Conservation (phyloP, 164 flowering plant genomes). For the Aristolochia contorta region DNA sequence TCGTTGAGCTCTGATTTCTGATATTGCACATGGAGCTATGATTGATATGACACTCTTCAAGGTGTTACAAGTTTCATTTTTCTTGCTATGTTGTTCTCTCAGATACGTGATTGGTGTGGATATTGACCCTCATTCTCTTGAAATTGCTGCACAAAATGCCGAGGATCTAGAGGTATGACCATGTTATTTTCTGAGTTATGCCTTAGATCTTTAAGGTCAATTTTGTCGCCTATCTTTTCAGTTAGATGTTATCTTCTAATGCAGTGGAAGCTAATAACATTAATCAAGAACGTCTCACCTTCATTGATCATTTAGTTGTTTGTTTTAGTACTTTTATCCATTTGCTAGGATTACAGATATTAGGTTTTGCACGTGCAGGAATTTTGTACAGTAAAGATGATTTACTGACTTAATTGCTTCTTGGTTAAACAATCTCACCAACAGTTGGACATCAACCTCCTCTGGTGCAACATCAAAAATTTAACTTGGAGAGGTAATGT, state of each 20-base stretch:
- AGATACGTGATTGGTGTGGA: slow-evolving; percentile 81
- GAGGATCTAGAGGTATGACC: slow-evolving; percentile 74
- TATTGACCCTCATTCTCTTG: slow-evolving; percentile 70
- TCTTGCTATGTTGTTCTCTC: slow-evolving; percentile 5
- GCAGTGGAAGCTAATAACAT: too few relatives aligned
- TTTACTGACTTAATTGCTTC: slow-evolving; percentile 11
- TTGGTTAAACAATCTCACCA: slow-evolving; percentile 5
- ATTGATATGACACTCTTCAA: not conserved
- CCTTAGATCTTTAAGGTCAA: too few relatives aligned
- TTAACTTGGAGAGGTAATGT: slow-evolving; percentile 56
- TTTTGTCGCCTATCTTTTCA: too few relatives aligned
- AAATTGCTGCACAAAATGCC: slow-evolving; percentile 64
- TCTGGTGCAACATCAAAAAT: slow-evolving; percentile 62
- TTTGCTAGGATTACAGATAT: too few relatives aligned
- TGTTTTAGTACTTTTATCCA: too few relatives aligned
- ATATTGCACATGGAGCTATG: not conserved
- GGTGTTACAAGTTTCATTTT: too few relatives aligned
- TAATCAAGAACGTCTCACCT: too few relatives aligned
- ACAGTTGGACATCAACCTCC: slow-evolving; percentile 71
- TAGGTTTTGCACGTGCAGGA: too few relatives aligned
- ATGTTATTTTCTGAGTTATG: not conserved
- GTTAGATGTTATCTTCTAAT: too few relatives aligned
- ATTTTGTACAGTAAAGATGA: not conserved
- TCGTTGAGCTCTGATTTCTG: not conserved
- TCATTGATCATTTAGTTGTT: too few relatives aligned